Percentiles rank a stretch among this genome's conserved stretches.
phyloP scores from a whole-genome alignment of 257 asterid species.

The Eustoma russellianum region DNA sequence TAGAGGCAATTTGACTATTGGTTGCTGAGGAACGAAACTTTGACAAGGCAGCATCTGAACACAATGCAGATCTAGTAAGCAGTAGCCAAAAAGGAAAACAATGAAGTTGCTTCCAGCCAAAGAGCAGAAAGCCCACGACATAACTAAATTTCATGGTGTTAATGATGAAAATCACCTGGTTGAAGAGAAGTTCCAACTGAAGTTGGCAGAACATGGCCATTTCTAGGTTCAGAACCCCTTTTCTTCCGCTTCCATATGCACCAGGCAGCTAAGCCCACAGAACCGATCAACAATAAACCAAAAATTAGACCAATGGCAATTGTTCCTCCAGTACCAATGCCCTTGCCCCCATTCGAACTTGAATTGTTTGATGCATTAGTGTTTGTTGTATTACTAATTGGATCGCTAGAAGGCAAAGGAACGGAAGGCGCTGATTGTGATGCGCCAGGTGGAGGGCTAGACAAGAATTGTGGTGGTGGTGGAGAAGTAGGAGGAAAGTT shows the following conservation, averaged over 20 bases:
- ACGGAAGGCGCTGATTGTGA: conserved; percentile 26
- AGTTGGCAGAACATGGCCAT: conserved; percentile 54
- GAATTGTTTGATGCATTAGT: conserved; percentile 28
- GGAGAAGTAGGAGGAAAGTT: conserved; percentile 7
- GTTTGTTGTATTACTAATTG: conserved; percentile 19
- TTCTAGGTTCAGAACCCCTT: conserved; percentile 37
- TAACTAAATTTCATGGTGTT: not conserved
- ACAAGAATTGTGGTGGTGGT: conserved; percentile 24
- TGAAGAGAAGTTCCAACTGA: conserved; percentile 34
- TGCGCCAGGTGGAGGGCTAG: conserved; percentile 25
- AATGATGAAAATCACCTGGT: conserved; percentile 40
- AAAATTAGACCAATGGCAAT: conserved; percentile 33
- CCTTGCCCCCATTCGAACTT: conserved; percentile 25
- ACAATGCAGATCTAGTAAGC: conserved; percentile 15
- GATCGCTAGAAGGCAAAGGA: conserved; percentile 29
- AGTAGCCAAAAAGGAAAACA: no score
- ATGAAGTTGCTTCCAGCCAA: conserved; percentile 1
- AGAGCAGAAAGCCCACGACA: conserved; percentile 1
- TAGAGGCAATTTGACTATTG: conserved; percentile 30
- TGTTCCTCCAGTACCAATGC: conserved; percentile 43
- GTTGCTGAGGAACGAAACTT: conserved; percentile 39
- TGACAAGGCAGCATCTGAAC: conserved; percentile 50
- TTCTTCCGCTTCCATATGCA: conserved; percentile 58
- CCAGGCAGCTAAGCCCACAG: conserved; percentile 42
- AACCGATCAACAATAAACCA: conserved; percentile 40